phyloP scores from a whole-genome alignment of 345 rosid genomes.

The Isatis tinctoria region DNA sequence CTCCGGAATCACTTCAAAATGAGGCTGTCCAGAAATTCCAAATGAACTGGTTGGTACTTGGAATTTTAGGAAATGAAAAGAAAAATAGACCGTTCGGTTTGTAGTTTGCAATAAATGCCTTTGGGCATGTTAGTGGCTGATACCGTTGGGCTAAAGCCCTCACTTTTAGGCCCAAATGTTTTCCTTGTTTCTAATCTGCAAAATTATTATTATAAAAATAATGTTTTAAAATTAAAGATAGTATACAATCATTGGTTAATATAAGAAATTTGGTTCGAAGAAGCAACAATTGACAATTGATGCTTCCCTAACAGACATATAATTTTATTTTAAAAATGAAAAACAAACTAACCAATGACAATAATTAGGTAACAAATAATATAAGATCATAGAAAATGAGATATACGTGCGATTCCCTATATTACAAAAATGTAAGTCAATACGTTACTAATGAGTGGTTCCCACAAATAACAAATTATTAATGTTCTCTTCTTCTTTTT shows the following conservation, averaged over 20 bases:
- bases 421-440: slow-evolving; percentile 24
- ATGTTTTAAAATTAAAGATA: neutral
- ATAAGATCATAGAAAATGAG: neutral
- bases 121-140: neutral
- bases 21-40: no score
- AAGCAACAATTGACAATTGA: slow-evolving; percentile 33
- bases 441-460: slow-evolving; percentile 21
- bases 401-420: slow-evolving; percentile 13
- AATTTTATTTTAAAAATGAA: neutral
- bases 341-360: slow-evolving; percentile 1
- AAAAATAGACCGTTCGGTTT: neutral
- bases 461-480: slow-evolving; percentile 13
- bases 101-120: neutral
- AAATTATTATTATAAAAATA: no score
- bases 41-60: no score
- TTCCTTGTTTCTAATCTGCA: neutral
- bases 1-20: neutral
- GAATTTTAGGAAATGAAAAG: neutral
- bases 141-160: neutral
- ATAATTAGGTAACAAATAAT: neutral
- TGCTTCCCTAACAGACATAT: slow-evolving; percentile 19
- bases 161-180: neutral
- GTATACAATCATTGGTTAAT: slow-evolving; percentile 5
- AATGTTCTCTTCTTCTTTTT: neutral
- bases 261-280: neutral